Conservation (phyloP, 1,284 basidiomycete genomes). For the Papiliotrema nemorosa region DNA sequence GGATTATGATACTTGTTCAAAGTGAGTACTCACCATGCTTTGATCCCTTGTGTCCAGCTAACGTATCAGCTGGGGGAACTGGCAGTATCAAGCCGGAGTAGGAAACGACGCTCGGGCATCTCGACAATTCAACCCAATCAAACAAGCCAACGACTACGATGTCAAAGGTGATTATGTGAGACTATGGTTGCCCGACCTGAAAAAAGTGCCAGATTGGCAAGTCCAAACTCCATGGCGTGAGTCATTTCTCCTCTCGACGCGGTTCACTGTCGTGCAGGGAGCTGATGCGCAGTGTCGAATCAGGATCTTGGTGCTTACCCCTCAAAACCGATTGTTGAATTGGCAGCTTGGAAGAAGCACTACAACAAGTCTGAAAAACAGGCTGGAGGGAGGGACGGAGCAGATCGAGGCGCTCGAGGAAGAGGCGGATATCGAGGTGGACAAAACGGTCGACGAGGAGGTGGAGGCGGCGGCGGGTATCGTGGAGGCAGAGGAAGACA, state of each 20-base stretch:
- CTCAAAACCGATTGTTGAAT: conserved; percentile 27
- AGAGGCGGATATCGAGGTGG: conserved; percentile 16
- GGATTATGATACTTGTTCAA: conserved; percentile 51
- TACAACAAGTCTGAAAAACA: conserved; percentile 51
- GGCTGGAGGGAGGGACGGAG: conserved; percentile 48
- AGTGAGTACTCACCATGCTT: conserved; percentile 16
- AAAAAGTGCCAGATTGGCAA: conserved; percentile 34
- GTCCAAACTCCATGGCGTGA: conserved; percentile 44
- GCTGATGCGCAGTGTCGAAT: conserved; percentile 18
- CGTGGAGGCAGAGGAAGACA: conserved; percentile 14
- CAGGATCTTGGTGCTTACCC: conserved; percentile 27
- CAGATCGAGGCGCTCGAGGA: conserved; percentile 12
- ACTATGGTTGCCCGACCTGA: conserved; percentile 54
- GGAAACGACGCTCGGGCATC: conserved; percentile 57
- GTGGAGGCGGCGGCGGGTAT: conserved; percentile 18
- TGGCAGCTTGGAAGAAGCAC: conserved; percentile 34
- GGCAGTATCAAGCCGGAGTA: conserved; percentile 53
- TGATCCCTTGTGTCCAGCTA: conserved; percentile 23
- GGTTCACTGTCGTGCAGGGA: no score
- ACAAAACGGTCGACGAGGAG: conserved; percentile 8
- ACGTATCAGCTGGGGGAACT: conserved; percentile 49
- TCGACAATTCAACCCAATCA: conserved; percentile 58
- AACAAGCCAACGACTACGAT: conserved; percentile 58
- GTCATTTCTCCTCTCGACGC: no score
- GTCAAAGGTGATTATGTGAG: conserved; percentile 53